Conservation (phyloP, 306 rosid species). For the Cicer chorassanicum region DNA sequence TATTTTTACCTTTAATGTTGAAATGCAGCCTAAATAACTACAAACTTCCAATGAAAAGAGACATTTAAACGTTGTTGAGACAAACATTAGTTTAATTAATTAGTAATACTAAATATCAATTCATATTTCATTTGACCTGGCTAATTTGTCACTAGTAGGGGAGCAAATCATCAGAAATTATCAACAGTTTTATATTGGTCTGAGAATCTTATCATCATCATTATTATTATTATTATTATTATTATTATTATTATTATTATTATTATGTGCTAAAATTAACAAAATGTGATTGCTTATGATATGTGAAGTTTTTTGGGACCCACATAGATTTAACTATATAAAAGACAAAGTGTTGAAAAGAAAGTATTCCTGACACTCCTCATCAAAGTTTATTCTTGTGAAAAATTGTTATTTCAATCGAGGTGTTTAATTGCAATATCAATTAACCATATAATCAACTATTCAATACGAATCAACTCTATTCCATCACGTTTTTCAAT, state of each 20-base stretch:
- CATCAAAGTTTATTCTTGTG: too few relatives aligned
- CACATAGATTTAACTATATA: too few relatives aligned
- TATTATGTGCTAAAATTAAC: neutral
- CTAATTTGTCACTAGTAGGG: constrained; percentile 2
- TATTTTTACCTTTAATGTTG: constrained; percentile 37
- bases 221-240: neutral
- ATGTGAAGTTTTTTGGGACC: neutral
- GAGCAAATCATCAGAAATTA: constrained; percentile 8
- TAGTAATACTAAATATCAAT: neutral
- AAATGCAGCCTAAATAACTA: constrained; percentile 14
- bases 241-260: too few relatives aligned
- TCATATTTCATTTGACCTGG: constrained; percentile 25
- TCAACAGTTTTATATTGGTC: neutral
- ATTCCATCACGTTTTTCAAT: too few relatives aligned
- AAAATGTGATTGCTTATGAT: neutral
- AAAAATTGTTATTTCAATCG: too few relatives aligned
- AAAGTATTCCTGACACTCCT: too few relatives aligned
- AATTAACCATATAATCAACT: too few relatives aligned
- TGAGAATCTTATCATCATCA: neutral
- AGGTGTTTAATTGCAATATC: too few relatives aligned
- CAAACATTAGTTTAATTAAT: neutral
- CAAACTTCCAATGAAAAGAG: constrained; percentile 29
- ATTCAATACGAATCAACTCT: too few relatives aligned
- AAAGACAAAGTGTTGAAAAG: too few relatives aligned
- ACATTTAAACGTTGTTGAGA: constrained; percentile 38